A percentile compares a stretch with the other conserved stretches of the same genome.
phyloP scores from a whole-genome alignment of 345 rosid species.

The Salix dunnii region DNA sequence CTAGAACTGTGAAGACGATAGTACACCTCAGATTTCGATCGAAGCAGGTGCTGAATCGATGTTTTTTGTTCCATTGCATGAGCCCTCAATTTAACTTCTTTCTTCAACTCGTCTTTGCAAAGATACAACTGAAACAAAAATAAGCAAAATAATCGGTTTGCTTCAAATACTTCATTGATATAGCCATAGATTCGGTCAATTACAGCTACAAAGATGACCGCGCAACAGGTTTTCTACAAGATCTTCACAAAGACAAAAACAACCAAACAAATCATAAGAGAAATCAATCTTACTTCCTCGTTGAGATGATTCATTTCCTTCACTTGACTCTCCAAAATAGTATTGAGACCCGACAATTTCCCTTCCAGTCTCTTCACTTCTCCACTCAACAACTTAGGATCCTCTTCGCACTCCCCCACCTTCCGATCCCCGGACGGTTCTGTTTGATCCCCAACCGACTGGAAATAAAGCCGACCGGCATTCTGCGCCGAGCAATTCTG shows the following conservation, averaged over 20 bases:
- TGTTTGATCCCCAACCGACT: slow-evolving; percentile 59
- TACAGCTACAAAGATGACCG: not conserved
- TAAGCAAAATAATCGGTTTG: not conserved
- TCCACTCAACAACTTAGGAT: slow-evolving; percentile 47
- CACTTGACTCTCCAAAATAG: slow-evolving; percentile 43
- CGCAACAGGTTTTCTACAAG: not conserved
- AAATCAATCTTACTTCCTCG: slow-evolving; percentile 45
- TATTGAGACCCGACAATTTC: slow-evolving; percentile 48
- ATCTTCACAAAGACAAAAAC: not conserved
- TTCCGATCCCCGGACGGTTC: slow-evolving; percentile 35
- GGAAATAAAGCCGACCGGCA: slow-evolving; percentile 73
- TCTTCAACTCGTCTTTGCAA: slow-evolving; percentile 46
- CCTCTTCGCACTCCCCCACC: slow-evolving; percentile 35
- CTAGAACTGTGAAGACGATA: not conserved
- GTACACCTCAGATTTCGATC: slow-evolving; percentile 56
- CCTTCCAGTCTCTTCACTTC: slow-evolving; percentile 60
- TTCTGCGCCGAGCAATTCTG: slow-evolving; percentile 50
- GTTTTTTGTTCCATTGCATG: slow-evolving; percentile 56
- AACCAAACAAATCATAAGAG: not conserved
- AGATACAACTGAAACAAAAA: slow-evolving; percentile 46
- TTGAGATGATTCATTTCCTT: slow-evolving; percentile 49
- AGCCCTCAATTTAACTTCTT: slow-evolving; percentile 46
- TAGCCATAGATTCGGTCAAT: not conserved
- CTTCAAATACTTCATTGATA: not conserved
- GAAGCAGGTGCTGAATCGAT: slow-evolving; percentile 45